phyloP scores from a whole-genome alignment of 495 filamentous ascomycete genomes.

The Tetracladium marchalianum region DNA sequence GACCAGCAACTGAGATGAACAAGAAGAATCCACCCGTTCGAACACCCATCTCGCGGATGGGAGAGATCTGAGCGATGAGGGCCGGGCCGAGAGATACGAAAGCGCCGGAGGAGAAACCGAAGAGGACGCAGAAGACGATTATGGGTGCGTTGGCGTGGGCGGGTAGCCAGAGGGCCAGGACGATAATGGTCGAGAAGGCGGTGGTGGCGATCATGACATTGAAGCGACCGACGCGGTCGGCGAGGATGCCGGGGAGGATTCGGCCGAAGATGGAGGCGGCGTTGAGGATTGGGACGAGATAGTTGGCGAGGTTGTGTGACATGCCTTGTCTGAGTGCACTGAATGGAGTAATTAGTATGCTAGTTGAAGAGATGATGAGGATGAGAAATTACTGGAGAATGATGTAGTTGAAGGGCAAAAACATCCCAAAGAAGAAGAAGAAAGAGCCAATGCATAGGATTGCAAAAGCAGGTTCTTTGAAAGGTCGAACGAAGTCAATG shows the following conservation, averaged over 20 bases:
- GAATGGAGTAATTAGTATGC: slow-evolving; percentile 8
- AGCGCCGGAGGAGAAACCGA: slow-evolving; percentile 64
- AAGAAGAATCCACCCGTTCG: slow-evolving; percentile 61
- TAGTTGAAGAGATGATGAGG: background rate
- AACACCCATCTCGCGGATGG: slow-evolving; percentile 62
- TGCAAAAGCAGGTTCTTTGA: slow-evolving; percentile 47
- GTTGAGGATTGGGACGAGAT: slow-evolving; percentile 65
- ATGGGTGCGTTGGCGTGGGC: slow-evolving; percentile 46
- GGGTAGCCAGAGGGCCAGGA: slow-evolving; percentile 62
- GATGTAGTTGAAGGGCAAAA: slow-evolving; percentile 66
- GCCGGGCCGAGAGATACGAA: slow-evolving; percentile 53
- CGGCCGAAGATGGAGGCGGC: slow-evolving; percentile 64
- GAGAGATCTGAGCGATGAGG: slow-evolving; percentile 59
- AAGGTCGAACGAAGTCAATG: slow-evolving; percentile 46
- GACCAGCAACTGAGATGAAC: slow-evolving; percentile 49
- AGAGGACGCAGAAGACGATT: slow-evolving; percentile 56
- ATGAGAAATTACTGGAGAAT: slow-evolving; percentile 32
- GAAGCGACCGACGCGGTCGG: slow-evolving; percentile 63
- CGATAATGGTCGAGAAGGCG: slow-evolving; percentile 48
- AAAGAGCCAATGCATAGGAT: slow-evolving; percentile 42
- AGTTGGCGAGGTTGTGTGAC: slow-evolving; percentile 43
- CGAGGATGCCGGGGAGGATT: slow-evolving; percentile 60
- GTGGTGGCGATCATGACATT: slow-evolving; percentile 62
- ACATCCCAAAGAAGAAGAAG: slow-evolving; percentile 63
- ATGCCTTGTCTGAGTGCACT: slow-evolving; percentile 48